Base-by-base conservation (phyloP, 306 rosid genomes). In the Casuarina cunninghamiana region DNA sequence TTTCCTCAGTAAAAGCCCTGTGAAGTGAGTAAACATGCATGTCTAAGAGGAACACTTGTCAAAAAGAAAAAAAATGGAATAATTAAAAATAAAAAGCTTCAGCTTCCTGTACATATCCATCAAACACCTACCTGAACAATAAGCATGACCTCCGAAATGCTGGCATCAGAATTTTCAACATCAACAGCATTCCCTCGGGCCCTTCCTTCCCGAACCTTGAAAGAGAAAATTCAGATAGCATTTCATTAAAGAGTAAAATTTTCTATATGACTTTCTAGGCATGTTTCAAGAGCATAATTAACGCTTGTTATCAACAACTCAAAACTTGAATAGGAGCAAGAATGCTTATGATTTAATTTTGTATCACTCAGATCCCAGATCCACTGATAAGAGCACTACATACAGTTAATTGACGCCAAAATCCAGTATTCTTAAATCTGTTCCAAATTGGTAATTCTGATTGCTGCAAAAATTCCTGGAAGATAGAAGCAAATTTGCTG, bases 341-440 rank as follows among this genome's bases (percentile, higher is more conserved):
- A 73, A 65, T 57, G 57, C 53, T 76, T 5, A 26, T 44, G 46
- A 46, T 73, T 70, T 65, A 21, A 35, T 3, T 42, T 11, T 26
- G 32, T 26, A 26, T 1, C 32, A 26, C 53, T 50, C 51, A 71
- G 19, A 70, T 26, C 75, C 3, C 71, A 54, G 58, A 60, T 77
- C 74, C 48, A 45, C 51, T 37, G 51, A 71, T 73, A 75, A 75
- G 53, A 67, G 46, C 11, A 66, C 82, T 55, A 81, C 75, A 53
- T 90, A 95, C 97, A 44, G 97, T 95, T 79, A 93, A 85, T 79
- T 95, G 97, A 76, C 99, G 96, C 99, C 99, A 93, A 88, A 93
- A 95, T 38, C 99, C 98, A 72, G 78, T 44, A 84, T 93, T 95
- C 85, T 93, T 95, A 74, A 88, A 95, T 86, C 97, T 88, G 83